phyloP scores from a whole-genome alignment of 768 basidiomycete species.

The Boletellus ananiceps region DNA sequence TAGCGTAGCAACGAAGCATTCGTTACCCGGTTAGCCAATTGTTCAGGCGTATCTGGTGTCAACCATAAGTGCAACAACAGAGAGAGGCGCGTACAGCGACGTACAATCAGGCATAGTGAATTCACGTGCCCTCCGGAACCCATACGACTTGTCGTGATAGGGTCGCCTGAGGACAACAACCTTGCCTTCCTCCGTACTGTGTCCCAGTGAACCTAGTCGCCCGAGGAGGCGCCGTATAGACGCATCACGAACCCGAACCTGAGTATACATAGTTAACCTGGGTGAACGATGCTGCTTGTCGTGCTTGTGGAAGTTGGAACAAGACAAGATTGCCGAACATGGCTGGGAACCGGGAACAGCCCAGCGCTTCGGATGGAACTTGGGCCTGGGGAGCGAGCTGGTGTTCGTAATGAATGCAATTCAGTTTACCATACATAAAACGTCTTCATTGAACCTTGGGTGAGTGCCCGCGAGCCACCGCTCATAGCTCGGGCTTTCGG shows the following conservation, averaged over 20 bases:
- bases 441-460: too few species aligned
- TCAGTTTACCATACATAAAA: too few species aligned
- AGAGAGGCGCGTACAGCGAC: constrained; percentile 21
- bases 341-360: neutral
- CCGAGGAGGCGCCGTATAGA: constrained; percentile 10
- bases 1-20: constrained; percentile 84
- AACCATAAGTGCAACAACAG: neutral
- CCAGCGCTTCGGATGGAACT: constrained; percentile 16
- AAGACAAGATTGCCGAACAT: neutral
- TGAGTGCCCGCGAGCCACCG: neutral
- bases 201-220: neutral
- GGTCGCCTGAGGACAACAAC: constrained; percentile 25
- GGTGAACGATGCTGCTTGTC: neutral
- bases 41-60: constrained; percentile 52
- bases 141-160: constrained; percentile 81
- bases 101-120: constrained; percentile 71
- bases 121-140: constrained; percentile 60
- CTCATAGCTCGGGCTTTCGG: neutral
- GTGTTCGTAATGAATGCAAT: neutral
- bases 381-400: neutral
- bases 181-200: constrained; percentile 4
- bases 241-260: constrained; percentile 10
- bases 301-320: neutral
- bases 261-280: constrained; percentile 13
- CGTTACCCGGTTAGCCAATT: constrained; percentile 59